Evolutionary conservation across 306 rosid genomes (phyloP).

Genomic region (Vigna trinervia): DNA sequence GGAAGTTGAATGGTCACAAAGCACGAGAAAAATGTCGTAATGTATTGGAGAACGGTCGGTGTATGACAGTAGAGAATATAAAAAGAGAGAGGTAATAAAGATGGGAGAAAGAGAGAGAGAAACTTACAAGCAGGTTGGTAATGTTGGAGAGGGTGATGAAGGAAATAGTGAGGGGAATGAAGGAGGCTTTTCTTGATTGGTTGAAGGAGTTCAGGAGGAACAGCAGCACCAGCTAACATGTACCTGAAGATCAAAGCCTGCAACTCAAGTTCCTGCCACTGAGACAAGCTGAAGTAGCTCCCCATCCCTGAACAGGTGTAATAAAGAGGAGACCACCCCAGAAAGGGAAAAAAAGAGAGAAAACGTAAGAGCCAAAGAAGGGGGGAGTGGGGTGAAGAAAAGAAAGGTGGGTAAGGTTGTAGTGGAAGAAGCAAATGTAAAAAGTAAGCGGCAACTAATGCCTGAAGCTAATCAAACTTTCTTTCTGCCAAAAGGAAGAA

Average conservation of each 20-base stretch:
- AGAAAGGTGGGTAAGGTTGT: neutral
- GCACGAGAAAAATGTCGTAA: constrained; percentile 10
- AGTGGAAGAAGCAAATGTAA: constrained; percentile 34
- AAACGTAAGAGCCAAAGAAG: constrained; percentile 14
- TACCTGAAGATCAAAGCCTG: constrained; percentile 90
- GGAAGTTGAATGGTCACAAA: constrained; percentile 8
- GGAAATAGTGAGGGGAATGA: constrained; percentile 54
- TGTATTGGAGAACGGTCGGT: neutral
- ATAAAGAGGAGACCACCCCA: constrained; percentile 11
- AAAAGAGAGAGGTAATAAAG: neutral
- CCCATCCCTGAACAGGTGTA: constrained; percentile 64
- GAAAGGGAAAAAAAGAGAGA: constrained; percentile 30
- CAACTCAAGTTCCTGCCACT: constrained; percentile 97
- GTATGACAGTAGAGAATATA: neutral
- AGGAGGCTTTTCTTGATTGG: constrained; percentile 85
- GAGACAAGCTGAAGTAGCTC: constrained; percentile 80
- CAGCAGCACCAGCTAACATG: constrained; percentile 87
- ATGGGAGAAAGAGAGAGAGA: neutral
- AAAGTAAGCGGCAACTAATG: constrained; percentile 35
- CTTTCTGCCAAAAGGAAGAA: constrained; percentile 23
- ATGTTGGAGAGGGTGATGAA: constrained; percentile 72
- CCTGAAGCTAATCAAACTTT: constrained; percentile 38
- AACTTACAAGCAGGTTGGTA: constrained; percentile 77
- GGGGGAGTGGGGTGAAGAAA: neutral
- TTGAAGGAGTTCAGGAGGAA: constrained; percentile 88